Conservation (phyloP, 352 stramenopile species). For the Phytophthora palmivora region DNA sequence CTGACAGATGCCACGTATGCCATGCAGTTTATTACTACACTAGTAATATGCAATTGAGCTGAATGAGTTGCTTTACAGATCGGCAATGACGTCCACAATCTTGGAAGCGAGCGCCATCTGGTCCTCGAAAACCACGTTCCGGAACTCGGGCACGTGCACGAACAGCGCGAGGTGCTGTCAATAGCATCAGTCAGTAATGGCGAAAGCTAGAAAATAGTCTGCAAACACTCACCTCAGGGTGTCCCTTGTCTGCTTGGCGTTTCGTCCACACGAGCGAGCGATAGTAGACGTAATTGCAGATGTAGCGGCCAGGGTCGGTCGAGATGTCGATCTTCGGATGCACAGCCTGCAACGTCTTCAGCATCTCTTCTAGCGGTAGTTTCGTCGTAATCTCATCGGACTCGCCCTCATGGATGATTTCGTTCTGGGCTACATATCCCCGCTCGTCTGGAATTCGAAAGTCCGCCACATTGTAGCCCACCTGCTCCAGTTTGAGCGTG, state of each 20-base stretch:
- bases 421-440: slow-evolving; percentile 61
- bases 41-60: not conserved
- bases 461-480: slow-evolving; percentile 83
- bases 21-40: too few relatives aligned
- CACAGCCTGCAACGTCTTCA: slow-evolving; percentile 41
- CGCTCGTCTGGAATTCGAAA: slow-evolving; percentile 86
- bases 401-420: slow-evolving; percentile 61
- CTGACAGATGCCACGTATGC: not conserved
- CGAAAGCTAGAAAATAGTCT: not conserved
- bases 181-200: not conserved
- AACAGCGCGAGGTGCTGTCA: slow-evolving; percentile 73
- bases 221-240: slow-evolving; percentile 37
- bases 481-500: slow-evolving; percentile 64
- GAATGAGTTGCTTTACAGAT: slow-evolving; percentile 22
- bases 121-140: slow-evolving; percentile 58
- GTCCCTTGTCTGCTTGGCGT: slow-evolving; percentile 37
- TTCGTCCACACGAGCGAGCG: slow-evolving; percentile 76
- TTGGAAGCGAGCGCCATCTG: slow-evolving; percentile 70
- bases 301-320: slow-evolving; percentile 80
- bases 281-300: slow-evolving; percentile 91
- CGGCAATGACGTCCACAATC: slow-evolving; percentile 59
- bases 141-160: slow-evolving; percentile 78
- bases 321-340: slow-evolving; percentile 57
- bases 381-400: slow-evolving; percentile 51
- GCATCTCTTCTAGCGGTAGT: slow-evolving; percentile 68